Evolutionary conservation across 2,329 filamentous ascomycete species (phyloP).

Genomic region (Neofusicoccum parvum): DNA sequence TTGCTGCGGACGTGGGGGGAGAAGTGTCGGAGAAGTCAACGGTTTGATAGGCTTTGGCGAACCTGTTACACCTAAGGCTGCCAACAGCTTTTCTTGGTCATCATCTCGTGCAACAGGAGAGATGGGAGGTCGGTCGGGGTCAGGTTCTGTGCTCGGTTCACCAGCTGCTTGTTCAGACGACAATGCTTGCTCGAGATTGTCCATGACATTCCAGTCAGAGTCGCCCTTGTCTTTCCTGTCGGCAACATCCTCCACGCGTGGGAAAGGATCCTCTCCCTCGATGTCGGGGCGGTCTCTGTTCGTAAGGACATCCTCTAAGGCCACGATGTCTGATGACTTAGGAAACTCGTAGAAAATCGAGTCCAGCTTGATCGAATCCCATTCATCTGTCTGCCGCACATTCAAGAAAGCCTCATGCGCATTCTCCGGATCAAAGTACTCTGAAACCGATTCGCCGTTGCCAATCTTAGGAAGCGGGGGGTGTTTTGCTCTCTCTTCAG

Average conservation of each 20-base stretch:
- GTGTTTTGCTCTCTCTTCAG: constrained; percentile 46
- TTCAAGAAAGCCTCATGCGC: constrained; percentile 48
- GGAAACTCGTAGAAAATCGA: constrained; percentile 53
- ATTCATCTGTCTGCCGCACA: constrained; percentile 53
- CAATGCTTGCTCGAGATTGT: constrained; percentile 43
- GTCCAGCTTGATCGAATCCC: constrained; percentile 53
- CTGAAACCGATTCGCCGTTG: constrained; percentile 52
- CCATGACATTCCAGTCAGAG: constrained; percentile 41
- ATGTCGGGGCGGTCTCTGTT: constrained; percentile 43
- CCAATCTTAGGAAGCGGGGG: constrained; percentile 38
- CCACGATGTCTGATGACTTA: constrained; percentile 43
- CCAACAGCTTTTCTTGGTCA: constrained; percentile 41
- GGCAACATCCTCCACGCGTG: constrained; percentile 32
- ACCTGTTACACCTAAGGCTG: constrained; percentile 40
- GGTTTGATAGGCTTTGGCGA: constrained; percentile 34
- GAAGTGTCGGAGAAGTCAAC: not conserved
- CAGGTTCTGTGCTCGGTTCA: not conserved
- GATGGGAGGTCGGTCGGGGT: not conserved
- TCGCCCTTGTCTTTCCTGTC: constrained; percentile 31
- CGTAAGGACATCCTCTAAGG: constrained; percentile 46
- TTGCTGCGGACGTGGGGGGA: not conserved
- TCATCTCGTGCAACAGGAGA: constrained; percentile 22
- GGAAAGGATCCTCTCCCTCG: constrained; percentile 28
- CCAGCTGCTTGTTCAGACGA: constrained; percentile 26
- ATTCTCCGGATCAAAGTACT: constrained; percentile 50